Conservation (phyloP, 208 protist species). For the Leishmania amazonensis region DNA sequence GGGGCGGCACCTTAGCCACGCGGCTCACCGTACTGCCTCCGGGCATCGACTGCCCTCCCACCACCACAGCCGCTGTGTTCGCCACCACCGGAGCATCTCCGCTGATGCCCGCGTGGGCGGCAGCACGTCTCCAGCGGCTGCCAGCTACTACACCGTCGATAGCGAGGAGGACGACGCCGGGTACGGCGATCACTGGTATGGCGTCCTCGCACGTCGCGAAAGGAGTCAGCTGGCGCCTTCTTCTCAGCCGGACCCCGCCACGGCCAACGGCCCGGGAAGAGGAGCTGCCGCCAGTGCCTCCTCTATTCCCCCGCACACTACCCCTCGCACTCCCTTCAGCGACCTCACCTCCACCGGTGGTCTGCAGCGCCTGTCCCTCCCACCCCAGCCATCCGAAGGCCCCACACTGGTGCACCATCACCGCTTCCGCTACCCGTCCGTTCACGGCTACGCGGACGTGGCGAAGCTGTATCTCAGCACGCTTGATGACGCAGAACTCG, state of each 20-base stretch:
- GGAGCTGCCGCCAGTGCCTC: neutral
- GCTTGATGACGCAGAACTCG: conserved; percentile 66
- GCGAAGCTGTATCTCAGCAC: conserved; percentile 58
- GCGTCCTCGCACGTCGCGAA: neutral
- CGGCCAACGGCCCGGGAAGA: neutral
- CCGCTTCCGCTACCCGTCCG: conserved; percentile 68
- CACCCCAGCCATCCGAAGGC: conserved; percentile 11
- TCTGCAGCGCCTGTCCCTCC: conserved; percentile 2
- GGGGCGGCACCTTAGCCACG: neutral
- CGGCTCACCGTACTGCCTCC: neutral
- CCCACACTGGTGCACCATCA: conserved; percentile 62
- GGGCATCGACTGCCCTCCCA: neutral
- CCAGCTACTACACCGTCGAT: neutral
- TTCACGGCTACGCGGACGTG: conserved; percentile 60
- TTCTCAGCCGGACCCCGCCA: conserved; percentile 9
- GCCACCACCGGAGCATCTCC: conserved; percentile 9
- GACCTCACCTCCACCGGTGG: conserved; percentile 2
- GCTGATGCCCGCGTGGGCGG: conserved; percentile 8
- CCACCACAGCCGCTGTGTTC: no score
- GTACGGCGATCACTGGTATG: conserved; percentile 10
- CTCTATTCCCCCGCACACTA: conserved; percentile 3
- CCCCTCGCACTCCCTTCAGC: conserved; percentile 11
- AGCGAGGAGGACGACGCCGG: conserved; percentile 8
- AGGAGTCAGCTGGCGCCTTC: neutral
- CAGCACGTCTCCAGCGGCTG: neutral